These are phyloP conservation scores for Sporothrix phasma DNA, from an alignment of 2,329 filamentous ascomycete species.

Conservation along the genomic window DNA sequence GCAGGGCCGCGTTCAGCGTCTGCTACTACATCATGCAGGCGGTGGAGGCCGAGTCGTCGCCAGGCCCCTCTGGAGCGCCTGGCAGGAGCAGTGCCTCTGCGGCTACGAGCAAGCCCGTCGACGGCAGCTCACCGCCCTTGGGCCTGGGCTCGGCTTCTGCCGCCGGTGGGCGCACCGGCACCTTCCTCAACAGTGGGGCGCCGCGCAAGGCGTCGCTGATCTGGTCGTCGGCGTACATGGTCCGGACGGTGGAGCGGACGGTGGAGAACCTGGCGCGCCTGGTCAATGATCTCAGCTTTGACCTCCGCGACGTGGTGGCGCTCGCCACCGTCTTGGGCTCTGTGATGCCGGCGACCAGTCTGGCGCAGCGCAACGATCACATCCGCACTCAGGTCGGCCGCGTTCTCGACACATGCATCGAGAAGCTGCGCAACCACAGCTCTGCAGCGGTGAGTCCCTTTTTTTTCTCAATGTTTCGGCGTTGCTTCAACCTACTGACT, in stretches of 20 bases:
- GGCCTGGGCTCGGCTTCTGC: neutral
- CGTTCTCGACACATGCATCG: slow-evolving; percentile 18
- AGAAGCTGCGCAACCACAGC: slow-evolving; percentile 13
- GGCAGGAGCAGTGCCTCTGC: neutral
- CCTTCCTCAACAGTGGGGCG: neutral
- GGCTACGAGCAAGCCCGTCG: neutral
- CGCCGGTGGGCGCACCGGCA: neutral
- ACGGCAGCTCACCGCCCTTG: neutral
- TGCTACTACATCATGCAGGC: slow-evolving; percentile 42
- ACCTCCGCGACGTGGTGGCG: slow-evolving; percentile 20
- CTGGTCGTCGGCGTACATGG: slow-evolving; percentile 20
- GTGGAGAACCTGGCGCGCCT: slow-evolving; percentile 19
- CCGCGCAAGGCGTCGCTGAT: slow-evolving; percentile 11
- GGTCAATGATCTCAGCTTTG: slow-evolving; percentile 19
- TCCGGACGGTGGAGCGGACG: slow-evolving; percentile 20
- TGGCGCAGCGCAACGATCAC: slow-evolving; percentile 16
- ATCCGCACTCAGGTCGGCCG: slow-evolving; percentile 18
- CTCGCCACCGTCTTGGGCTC: slow-evolving; percentile 20
- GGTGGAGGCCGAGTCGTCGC: slow-evolving; percentile 18
- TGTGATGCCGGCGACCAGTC: slow-evolving; percentile 18
- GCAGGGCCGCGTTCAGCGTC: slow-evolving; percentile 44
- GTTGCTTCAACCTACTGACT: neutral
- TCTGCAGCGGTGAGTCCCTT: slow-evolving; percentile 12
- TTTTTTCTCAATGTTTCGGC: neutral
- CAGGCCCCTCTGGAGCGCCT: neutral